Conservation (phyloP, 2,329 filamentous ascomycete genomes). For the Teratosphaeria pseudoeucalypti region DNA sequence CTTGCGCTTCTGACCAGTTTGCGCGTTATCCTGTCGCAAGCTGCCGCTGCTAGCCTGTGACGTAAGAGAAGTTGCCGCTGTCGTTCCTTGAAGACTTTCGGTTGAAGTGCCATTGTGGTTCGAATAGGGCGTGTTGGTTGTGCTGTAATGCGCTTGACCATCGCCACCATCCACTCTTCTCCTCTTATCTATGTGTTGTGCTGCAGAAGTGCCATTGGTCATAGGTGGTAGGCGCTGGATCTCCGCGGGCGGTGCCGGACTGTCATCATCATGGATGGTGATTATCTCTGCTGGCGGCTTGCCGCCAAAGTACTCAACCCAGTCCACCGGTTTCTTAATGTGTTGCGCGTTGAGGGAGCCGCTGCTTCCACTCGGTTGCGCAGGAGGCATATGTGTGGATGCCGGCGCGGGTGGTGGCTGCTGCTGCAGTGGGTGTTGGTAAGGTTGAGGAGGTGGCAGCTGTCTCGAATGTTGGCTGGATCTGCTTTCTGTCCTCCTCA, state of each 20-base stretch:
- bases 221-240: slow-evolving; percentile 12
- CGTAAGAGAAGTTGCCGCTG: slow-evolving; percentile 67
- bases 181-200: slow-evolving; percentile 59
- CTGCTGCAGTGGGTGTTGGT: slow-evolving; percentile 1
- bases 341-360: slow-evolving; percentile 5
- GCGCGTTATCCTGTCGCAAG: slow-evolving; percentile 53
- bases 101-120: slow-evolving; percentile 55
- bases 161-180: slow-evolving; percentile 48
- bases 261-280: slow-evolving; percentile 41
- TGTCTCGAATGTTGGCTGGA: slow-evolving; percentile 14
- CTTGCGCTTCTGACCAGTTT: slow-evolving; percentile 81
- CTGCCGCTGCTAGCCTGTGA: slow-evolving; percentile 50
- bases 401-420: slow-evolving; percentile 15
- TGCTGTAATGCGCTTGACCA: slow-evolving; percentile 21
- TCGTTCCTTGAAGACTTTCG: slow-evolving; percentile 56
- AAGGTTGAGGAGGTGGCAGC: slow-evolving; percentile 11
- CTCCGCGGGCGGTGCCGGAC: slow-evolving; percentile 13
- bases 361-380: neutral
- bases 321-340: slow-evolving; percentile 20
- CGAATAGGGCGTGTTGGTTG: slow-evolving; percentile 55
- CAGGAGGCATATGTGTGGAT: slow-evolving; percentile 7
- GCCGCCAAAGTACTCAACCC: slow-evolving; percentile 27
- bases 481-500: slow-evolving; percentile 18
- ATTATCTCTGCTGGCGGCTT: slow-evolving; percentile 40
- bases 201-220: slow-evolving; percentile 18